Evolutionary conservation across 306 rosid genomes (phyloP), one percentile per base, ranked within the genome.

Genomic region (Acacia crassicarpa): DNA sequence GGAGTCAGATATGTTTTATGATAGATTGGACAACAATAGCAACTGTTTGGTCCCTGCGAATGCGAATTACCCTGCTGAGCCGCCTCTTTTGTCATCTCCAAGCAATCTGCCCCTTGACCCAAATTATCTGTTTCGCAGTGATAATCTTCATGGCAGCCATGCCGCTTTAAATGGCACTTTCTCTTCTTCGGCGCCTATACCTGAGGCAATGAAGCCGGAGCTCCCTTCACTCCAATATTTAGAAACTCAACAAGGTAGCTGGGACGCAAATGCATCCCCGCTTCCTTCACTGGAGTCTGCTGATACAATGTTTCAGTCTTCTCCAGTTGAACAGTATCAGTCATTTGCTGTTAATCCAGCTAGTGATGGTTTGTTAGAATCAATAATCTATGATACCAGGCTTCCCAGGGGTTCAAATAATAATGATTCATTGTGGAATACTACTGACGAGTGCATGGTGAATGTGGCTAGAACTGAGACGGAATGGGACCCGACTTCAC

Each of bases 171-270:
- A 86, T 90, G 94, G 89, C 90, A 92, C 85, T 84, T 79, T 89
- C 87, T 87, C 94, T 70, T 88, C 93, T 91, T 91, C 93, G 49
- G 56, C 23, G 89, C 86, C 92, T 88, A 35, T 77, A 77, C 62
- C 79, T 77, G 88, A 83, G 92, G 74, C 85, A 49, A 86, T 72
- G 92, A 90, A 88, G 92, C 81, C 68, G 88, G 94, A 92, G 92
- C 94, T 92, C 94, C 97, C 94, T 92, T 90, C 94, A 86, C 90
- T 90, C 94, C 94, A 85, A 89, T 87, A 78, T 89, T 68, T 85
- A 69, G 89, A 86, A 83, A 75, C 93, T 81, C 91, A 83, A 76
- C 81, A 79, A 72, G 86, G 84, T 80, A 80, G 85, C 77, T 91
- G 95, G 96, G 92, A 81, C 70, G 75, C 66, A 33, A 72, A 83